Evolutionary conservation across 2,329 filamentous ascomycete genomes (phyloP).

Genomic region (Penicillium sp.): DNA sequence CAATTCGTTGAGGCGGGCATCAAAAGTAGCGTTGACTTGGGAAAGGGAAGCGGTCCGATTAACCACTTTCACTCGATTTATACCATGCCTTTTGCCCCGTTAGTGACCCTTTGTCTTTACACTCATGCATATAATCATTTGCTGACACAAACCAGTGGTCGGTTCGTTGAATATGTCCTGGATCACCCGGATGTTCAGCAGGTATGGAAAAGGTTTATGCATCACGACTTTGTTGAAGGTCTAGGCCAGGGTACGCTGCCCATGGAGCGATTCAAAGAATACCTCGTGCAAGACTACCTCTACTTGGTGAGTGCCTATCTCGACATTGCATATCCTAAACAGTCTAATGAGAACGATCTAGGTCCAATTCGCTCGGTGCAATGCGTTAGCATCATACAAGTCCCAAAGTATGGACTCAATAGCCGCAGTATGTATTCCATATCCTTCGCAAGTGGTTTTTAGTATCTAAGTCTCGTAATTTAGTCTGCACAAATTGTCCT

Average conservation of each 20-base stretch:
- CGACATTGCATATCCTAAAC: neutral
- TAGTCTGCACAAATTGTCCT: conserved; percentile 69
- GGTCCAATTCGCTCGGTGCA: conserved; percentile 85
- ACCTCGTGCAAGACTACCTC: conserved; percentile 89
- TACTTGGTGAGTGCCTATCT: conserved; percentile 63
- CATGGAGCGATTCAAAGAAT: conserved; percentile 76
- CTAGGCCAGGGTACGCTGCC: conserved; percentile 76
- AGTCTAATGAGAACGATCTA: conserved; percentile 33
- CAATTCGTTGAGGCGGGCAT: conserved; percentile 64
- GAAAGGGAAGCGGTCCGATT: conserved; percentile 63
- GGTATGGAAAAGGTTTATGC: conserved; percentile 73
- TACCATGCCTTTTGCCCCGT: conserved; percentile 59
- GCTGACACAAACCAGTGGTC: conserved; percentile 53
- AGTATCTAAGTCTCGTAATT: neutral
- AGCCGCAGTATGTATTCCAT: conserved; percentile 55
- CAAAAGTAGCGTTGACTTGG: conserved; percentile 55
- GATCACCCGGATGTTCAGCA: conserved; percentile 70
- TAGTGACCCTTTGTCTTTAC: conserved; percentile 25
- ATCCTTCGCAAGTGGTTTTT: neutral
- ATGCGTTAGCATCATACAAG: conserved; percentile 84
- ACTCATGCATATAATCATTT: neutral
- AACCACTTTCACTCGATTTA: conserved; percentile 68
- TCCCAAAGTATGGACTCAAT: conserved; percentile 72
- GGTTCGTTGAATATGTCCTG: conserved; percentile 81
- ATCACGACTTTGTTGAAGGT: conserved; percentile 78